A percentile compares a stretch with the other conserved stretches of the same genome.
These are phyloP conservation scores for Ostreobium quekettii DNA, from an alignment of 139 green algal species.

Conservation along the genomic window DNA sequence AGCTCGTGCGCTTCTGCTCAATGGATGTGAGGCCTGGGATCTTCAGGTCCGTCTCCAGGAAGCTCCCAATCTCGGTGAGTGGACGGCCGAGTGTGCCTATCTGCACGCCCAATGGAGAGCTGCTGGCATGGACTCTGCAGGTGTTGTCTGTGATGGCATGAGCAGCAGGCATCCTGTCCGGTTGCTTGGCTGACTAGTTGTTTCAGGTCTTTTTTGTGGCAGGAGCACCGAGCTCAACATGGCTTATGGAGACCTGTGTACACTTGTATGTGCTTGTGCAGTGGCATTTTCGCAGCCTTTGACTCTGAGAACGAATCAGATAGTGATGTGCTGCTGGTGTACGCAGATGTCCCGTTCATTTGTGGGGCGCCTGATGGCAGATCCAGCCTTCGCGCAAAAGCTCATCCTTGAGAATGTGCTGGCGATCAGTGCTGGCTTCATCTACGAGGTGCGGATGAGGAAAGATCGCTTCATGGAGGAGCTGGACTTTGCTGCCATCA, in stretches of 20 bases:
- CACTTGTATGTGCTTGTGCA: too few species aligned
- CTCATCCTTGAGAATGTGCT: constrained; percentile 78
- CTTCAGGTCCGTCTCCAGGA: constrained; percentile 68
- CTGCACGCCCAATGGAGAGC: too few species aligned
- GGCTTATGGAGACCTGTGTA: too few species aligned
- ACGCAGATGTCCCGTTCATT: constrained; percentile 73
- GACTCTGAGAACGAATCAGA: too few species aligned
- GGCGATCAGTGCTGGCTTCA: constrained; percentile 50
- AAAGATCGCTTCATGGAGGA: constrained; percentile 50
- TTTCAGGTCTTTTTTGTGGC: neutral
- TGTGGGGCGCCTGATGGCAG: constrained; percentile 91
- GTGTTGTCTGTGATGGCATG: too few species aligned
- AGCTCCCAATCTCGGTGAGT: constrained; percentile 55
- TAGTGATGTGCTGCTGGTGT: too few species aligned
- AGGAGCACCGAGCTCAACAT: neutral
- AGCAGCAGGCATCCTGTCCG: too few species aligned
- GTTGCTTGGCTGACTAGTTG: too few species aligned
- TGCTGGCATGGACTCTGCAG: too few species aligned
- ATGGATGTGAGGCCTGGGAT: constrained; percentile 85
- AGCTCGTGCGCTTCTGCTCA: constrained; percentile 87
- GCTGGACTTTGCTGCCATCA: constrained; percentile 81
- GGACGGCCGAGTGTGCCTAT: neutral
- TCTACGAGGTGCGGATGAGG: constrained; percentile 63
- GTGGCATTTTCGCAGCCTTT: too few species aligned
- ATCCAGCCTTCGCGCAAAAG: constrained; percentile 94